Evolutionary conservation across 352 stramenopile genomes (phyloP).

Genomic region (Hyaloperonospora arabidopsidis): DNA sequence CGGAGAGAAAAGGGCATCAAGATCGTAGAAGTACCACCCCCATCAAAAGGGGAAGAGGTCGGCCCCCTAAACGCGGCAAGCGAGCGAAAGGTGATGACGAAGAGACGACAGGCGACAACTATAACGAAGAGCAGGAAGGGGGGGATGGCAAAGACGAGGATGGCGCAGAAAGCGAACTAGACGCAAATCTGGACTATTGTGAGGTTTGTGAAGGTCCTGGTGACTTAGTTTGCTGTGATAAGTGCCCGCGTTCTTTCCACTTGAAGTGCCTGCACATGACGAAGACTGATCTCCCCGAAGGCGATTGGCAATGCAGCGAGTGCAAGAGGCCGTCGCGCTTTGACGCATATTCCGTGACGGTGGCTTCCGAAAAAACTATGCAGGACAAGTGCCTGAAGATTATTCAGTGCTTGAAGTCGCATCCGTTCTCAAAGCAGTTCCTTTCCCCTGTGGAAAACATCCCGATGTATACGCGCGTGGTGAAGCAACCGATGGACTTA

Average conservation of each 20-base stretch:
- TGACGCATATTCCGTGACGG: slow-evolving; percentile 34
- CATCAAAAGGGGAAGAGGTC: slow-evolving; percentile 18
- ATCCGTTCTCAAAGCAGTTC: slow-evolving; percentile 78
- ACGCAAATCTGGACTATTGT: slow-evolving; percentile 79
- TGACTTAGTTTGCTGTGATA: slow-evolving; percentile 87
- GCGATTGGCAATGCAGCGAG: slow-evolving; percentile 76
- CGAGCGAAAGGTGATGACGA: slow-evolving; percentile 15
- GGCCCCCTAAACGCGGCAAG: slow-evolving; percentile 16
- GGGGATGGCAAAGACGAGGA: slow-evolving; percentile 16
- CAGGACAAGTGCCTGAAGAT: slow-evolving; percentile 60
- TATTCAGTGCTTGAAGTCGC: slow-evolving; percentile 56
- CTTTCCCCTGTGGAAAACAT: slow-evolving; percentile 67
- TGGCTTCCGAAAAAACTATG: slow-evolving; percentile 46
- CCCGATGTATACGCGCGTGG: slow-evolving; percentile 59
- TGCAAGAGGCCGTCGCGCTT: slow-evolving; percentile 72
- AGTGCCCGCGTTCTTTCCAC: slow-evolving; percentile 90
- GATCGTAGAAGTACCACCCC: slow-evolving; percentile 8
- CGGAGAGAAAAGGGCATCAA: slow-evolving; percentile 10
- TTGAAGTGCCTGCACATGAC: slow-evolving; percentile 70
- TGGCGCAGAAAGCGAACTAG: slow-evolving; percentile 52
- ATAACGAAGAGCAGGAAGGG: slow-evolving; percentile 14
- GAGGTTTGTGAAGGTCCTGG: slow-evolving; percentile 74
- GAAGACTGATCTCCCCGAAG: slow-evolving; percentile 63
- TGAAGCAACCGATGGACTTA: slow-evolving; percentile 79
- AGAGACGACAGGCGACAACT: slow-evolving; percentile 18